Evolutionary conservation across 495 filamentous ascomycete species (phyloP).

Genomic region (Penicillium cosmopolitanum): DNA sequence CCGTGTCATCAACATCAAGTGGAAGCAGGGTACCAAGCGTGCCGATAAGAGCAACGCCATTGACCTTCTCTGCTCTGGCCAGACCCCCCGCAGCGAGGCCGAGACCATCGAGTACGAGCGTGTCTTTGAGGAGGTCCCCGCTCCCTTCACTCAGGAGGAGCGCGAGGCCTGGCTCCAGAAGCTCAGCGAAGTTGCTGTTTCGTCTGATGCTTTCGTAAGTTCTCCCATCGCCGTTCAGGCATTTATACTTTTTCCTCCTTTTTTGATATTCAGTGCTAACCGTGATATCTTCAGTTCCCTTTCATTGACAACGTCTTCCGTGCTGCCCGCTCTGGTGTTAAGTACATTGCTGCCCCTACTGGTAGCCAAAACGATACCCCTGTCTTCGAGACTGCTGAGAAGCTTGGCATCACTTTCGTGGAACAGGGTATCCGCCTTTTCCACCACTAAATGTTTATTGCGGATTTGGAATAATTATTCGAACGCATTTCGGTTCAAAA

Average conservation of each 20-base stretch:
- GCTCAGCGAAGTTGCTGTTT: slow-evolving; percentile 80
- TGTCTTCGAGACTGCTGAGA: slow-evolving; percentile 90
- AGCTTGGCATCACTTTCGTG: slow-evolving; percentile 87
- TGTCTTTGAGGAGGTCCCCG: slow-evolving; percentile 89
- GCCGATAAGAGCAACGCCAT: slow-evolving; percentile 98
- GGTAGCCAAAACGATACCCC: slow-evolving; percentile 91
- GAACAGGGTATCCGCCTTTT: slow-evolving; percentile 87
- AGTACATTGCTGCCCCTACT: slow-evolving; percentile 91
- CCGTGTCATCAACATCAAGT: slow-evolving; percentile 82
- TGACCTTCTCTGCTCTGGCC: slow-evolving; percentile 87
- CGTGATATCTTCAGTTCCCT: slow-evolving; percentile 68
- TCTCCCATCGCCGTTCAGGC: not conserved
- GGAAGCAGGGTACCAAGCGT: slow-evolving; percentile 95
- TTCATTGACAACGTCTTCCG: slow-evolving; percentile 98
- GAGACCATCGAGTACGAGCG: slow-evolving; percentile 87
- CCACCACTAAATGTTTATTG: slow-evolving; percentile 67
- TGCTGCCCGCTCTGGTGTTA: slow-evolving; percentile 82
- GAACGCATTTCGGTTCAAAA: slow-evolving; percentile 19
- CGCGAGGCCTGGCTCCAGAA: slow-evolving; percentile 79
- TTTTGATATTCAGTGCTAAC: not conserved
- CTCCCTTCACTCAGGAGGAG: slow-evolving; percentile 81
- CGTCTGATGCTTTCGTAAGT: slow-evolving; percentile 93
- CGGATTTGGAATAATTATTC: slow-evolving; percentile 2
- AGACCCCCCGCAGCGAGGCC: slow-evolving; percentile 73
- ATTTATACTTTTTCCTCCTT: slow-evolving; percentile 3